phyloP scores from a whole-genome alignment of 169 alveolate genomes.

The Plasmodium chabaudi region DNA sequence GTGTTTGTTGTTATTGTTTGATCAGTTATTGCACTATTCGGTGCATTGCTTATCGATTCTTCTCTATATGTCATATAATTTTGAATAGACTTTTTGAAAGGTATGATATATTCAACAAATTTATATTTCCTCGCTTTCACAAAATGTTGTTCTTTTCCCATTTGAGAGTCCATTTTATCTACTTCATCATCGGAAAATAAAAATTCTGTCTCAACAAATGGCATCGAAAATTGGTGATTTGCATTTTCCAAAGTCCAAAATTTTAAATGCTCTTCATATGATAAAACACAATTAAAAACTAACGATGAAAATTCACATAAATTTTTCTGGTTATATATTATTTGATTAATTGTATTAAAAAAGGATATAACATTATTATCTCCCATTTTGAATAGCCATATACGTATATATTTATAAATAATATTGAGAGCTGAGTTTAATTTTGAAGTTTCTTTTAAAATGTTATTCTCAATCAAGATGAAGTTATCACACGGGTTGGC shows the following conservation, averaged over 20 bases:
- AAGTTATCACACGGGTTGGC: neutral
- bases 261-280: constrained; percentile 52
- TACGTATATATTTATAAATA: constrained; percentile 56
- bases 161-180: neutral
- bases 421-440: constrained; percentile 58
- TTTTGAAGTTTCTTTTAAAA: constrained; percentile 39
- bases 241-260: constrained; percentile 38
- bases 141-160: too few relatives aligned
- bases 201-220: constrained; percentile 53
- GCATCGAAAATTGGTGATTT: neutral
- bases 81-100: neutral
- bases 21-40: neutral
- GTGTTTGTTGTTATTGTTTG: neutral
- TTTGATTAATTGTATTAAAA: constrained; percentile 35
- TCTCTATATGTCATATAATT: too few relatives aligned
- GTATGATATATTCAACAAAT: neutral
- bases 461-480: constrained; percentile 21
- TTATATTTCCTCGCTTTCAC: neutral
- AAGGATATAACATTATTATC: constrained; percentile 14
- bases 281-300: constrained; percentile 58
- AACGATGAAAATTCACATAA: constrained; percentile 47
- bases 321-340: constrained; percentile 25
- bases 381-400: constrained; percentile 58
- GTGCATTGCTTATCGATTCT: too few relatives aligned
- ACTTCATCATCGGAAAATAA: neutral